phyloP scores from a whole-genome alignment of 257 asterid genomes.

The Verbascum thapsus region DNA sequence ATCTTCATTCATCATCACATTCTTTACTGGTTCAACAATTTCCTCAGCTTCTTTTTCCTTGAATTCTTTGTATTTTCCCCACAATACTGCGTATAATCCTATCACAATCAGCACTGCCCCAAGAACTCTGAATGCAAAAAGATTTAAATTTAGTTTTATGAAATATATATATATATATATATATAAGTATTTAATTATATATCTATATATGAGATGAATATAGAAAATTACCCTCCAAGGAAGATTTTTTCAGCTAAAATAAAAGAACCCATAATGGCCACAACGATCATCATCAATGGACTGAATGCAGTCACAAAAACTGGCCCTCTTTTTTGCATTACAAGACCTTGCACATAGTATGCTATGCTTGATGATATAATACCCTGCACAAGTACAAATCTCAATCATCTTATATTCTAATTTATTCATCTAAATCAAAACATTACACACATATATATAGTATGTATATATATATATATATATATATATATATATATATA shows the following conservation, averaged over 20 bases:
- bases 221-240: slow-evolving; percentile 55
- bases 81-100: slow-evolving; percentile 53
- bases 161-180: not conserved
- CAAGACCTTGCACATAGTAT: slow-evolving; percentile 63
- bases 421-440: not conserved
- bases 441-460: not conserved
- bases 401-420: not conserved
- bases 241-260: slow-evolving; percentile 56
- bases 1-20: slow-evolving; percentile 33
- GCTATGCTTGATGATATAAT: slow-evolving; percentile 62
- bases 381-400: slow-evolving; percentile 36
- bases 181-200: not conserved
- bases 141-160: not conserved
- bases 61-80: slow-evolving; percentile 61
- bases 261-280: slow-evolving; percentile 62
- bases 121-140: slow-evolving; percentile 41
- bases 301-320: slow-evolving; percentile 67
- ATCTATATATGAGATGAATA: not conserved
- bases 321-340: slow-evolving; percentile 66
- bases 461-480: not conserved
- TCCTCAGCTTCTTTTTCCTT: slow-evolving; percentile 43
- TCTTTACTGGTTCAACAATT: slow-evolving; percentile 38
- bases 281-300: slow-evolving; percentile 64
- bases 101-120: slow-evolving; percentile 57
- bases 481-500: not conserved